Base-by-base conservation (phyloP, 306 rosid species). In the Quercus berberidifolia region DNA sequence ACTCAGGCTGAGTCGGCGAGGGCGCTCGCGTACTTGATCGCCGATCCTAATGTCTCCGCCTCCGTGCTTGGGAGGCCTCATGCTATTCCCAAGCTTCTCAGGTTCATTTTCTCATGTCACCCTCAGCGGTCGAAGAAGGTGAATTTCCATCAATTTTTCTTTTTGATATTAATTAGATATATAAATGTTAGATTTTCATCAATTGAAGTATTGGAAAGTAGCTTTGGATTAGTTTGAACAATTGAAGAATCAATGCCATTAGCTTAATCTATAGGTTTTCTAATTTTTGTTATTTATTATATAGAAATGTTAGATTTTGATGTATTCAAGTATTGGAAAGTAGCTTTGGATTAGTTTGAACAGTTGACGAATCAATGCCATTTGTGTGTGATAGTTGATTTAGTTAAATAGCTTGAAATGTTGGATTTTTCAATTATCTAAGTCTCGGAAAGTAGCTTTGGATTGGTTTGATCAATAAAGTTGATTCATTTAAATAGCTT, bases 1-100 rank as follows among this genome's bases (percentile, higher is more conserved):
- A 83, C 92, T 19, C 99, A 95, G 87, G 94, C 93, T 14, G 99
- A 95, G 88, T 86, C 97, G 12, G 97, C 99, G 8, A 95, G 99
- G 57, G 99, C 99, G 54, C 89, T 95, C 18, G 93, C 99, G 6
- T 91, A 90, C 87, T 85, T 95, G 86, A 90, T 95, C 56, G 87
- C 98, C 46, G 99, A 95, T 74, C 97, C 94, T 74, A 87, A 89
- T 79, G 98, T 95, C 13, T 91, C 96, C 20, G 83, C 93, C 12
- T 83, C 80, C 30, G 96, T 95, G 81, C 90, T 95, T 26, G 97
- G 91, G 14, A 71, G 99, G 78, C 99, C 97, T 83, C 80, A 83
- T 49, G 98, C 98, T 1, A 83, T 95, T 73, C 98, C 99, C 2
- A 91, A 87, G 76, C 98, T 95, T 73, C 88, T 95, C 65, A 81